Evolutionary conservation across 2,329 filamentous ascomycete species (phyloP).

Genomic region (Colletotrichum cordylinicola): DNA sequence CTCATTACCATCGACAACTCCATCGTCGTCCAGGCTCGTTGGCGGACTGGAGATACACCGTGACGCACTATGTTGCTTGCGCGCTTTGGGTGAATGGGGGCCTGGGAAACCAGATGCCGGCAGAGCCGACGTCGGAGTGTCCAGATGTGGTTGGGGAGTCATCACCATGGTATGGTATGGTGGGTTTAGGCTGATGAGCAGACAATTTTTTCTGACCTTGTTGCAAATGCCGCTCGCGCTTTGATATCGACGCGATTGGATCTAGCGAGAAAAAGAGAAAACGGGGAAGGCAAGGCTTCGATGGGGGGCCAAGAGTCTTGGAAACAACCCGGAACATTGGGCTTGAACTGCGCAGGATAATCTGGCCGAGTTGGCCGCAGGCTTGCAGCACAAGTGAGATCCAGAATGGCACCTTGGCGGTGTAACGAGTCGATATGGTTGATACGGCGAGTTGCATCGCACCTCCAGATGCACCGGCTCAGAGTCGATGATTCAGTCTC

Average conservation of each 20-base stretch:
- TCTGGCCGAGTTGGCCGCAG: conserved; percentile 13
- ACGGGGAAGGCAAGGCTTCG: neutral
- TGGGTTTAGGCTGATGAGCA: neutral
- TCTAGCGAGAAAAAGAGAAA: neutral
- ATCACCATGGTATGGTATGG: neutral
- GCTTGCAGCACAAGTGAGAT: conserved; percentile 12
- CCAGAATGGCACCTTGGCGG: conserved; percentile 16
- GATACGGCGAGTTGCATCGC: neutral
- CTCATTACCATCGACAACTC: conserved; percentile 8
- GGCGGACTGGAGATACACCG: conserved; percentile 8
- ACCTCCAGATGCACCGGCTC: neutral
- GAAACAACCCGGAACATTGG: neutral
- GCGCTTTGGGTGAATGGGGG: neutral
- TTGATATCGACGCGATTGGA: neutral
- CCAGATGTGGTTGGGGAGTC: conserved; percentile 3
- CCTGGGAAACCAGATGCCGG: neutral
- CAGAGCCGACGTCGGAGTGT: conserved; percentile 16
- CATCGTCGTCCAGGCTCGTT: neutral
- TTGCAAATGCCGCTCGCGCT: neutral
- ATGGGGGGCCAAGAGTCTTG: conserved; percentile 21
- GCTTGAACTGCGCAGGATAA: neutral
- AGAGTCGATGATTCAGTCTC: neutral
- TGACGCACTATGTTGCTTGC: neutral
- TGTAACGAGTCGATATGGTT: conserved; percentile 8
- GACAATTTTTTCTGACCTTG: neutral